These are phyloP conservation scores for Penicillium crustosum DNA, from an alignment of 2,329 filamentous ascomycete species.

Conservation along the genomic window DNA sequence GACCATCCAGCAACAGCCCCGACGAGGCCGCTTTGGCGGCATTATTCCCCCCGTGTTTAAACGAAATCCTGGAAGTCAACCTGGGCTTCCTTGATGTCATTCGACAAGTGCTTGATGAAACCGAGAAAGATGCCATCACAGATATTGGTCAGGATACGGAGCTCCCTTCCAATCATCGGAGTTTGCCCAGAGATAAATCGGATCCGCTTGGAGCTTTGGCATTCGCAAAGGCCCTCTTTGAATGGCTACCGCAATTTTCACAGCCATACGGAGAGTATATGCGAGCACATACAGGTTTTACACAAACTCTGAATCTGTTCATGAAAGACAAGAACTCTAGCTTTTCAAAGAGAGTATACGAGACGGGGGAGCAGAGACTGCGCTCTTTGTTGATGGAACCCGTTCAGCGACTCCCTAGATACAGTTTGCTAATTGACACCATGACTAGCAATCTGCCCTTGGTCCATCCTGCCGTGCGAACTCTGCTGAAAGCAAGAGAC, in stretches of 20 bases:
- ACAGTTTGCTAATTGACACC: constrained; percentile 94
- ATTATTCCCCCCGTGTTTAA: constrained; percentile 78
- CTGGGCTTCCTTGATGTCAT: constrained; percentile 75
- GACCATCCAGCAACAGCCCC: constrained; percentile 65
- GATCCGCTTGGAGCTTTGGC: constrained; percentile 76
- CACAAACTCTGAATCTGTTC: constrained; percentile 74
- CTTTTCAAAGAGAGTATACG: constrained; percentile 75
- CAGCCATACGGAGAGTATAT: constrained; percentile 93
- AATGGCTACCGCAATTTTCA: constrained; percentile 92
- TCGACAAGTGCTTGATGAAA: constrained; percentile 73
- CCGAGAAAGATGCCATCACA: constrained; percentile 73
- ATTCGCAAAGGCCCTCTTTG: constrained; percentile 77
- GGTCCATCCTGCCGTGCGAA: constrained; percentile 78
- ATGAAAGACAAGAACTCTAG: constrained; percentile 75
- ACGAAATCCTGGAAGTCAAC: constrained; percentile 79
- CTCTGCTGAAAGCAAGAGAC: constrained; percentile 83
- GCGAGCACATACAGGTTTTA: constrained; percentile 82
- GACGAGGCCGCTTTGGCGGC: constrained; percentile 69
- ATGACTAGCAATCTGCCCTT: constrained; percentile 84
- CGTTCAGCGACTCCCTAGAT: constrained; percentile 88
- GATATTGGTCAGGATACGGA: constrained; percentile 67
- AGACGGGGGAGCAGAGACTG: constrained; percentile 84
- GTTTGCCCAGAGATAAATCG: constrained; percentile 50
- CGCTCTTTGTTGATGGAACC: constrained; percentile 94
- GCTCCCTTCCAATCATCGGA: constrained; percentile 43